Base-by-base conservation (phyloP, 805 yeast genomes). In the Suhomyces sp. region DNA sequence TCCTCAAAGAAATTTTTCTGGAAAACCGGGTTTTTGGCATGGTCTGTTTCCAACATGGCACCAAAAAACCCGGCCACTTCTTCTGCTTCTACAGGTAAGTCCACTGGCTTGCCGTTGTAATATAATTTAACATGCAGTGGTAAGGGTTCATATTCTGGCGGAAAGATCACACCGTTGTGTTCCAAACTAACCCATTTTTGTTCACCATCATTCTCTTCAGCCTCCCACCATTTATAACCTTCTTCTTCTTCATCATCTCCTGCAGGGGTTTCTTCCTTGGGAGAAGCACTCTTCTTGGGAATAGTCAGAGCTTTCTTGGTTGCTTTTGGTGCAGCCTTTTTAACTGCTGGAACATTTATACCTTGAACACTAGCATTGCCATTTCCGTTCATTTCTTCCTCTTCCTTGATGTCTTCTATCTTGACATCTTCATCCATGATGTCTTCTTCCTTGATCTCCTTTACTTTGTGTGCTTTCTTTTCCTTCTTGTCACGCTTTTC, bases 51-150 rank as follows among this genome's bases (percentile, higher is more conserved):
- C 28, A 90, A 44, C 77, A 91, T 72, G 5, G 96, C 96, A 7
- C 83, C 98, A 58, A 74, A 91, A 53, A 88, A 91, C 0, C 96
- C 97, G 0, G 97, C 98, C 22, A 91, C 96, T 59, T 91, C 98
- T 61, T 91, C 98, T 2, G 96, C 97, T 37, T 72, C 84, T 1
- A 67, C 63, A 1, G 96, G 91, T 39, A 91, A 68, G 19, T 67
- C 68, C 0, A 90, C 90, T 0, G 93, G 85, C 45, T 76, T 71
- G 1, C 86, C 87, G 47, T 83, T 83, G 51, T 91, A 90, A 39
- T 76, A 72, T 35, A 91, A 49, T 53, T 83, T 86, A 25, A 90
- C 84, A 50, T 77, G 73, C 4, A 76, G 64, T 0, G 98, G 98
- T 28, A 91, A 63, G 3, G 93, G 88, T 53, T 83, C 90, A 57